Evolutionary conservation across 106 monocot genomes (phyloP), one percentile per base, ranked within the genome.

Genomic region (Dactylorhiza incarnata): DNA sequence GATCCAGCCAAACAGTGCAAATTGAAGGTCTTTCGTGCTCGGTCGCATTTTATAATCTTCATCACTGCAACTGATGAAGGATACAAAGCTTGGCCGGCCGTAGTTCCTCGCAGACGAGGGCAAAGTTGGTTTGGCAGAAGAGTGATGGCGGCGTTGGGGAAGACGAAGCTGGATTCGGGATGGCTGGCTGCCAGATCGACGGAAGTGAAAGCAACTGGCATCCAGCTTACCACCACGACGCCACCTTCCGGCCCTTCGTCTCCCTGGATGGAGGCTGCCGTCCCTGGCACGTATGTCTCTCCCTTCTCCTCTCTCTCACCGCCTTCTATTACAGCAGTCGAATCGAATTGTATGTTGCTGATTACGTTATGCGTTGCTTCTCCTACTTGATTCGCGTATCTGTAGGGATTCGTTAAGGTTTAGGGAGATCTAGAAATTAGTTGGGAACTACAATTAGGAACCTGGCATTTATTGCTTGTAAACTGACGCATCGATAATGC

Each of bases 151-250:
- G 67, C 13, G 7, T 74, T 88, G 9, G 89, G 83, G 83, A 86
- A 86, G 86, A 86, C 49, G 71, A 88, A 78, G 85, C 84, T 99
- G 67, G 89, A 99, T 55, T 84, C 91, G 19, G 99, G 99, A 73
- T 99, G 99, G 99, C 68, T 94, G 58, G 99, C 99, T 2, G 99
- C 99, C 37, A 81, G 99, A 78, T 94, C 94, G 13, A 89, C 89
- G 22, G 94, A 99, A 23, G 85, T 99, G n/a, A 46, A 61, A 11
- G 78, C 81, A 77, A 94, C 84, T 22, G 99, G 99, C 19, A 85
- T 89, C 23, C 86, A 94, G 84, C 86, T 99, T 48, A 94, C 91
- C 65, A 99, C 99, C 71, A 89, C 94, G 29, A 68, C 80, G 13
- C 85, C 99, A 2, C 82, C 89, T 17, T 25, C 83, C 37, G 77